These are phyloP conservation scores for Stemphylium vesicarium DNA, from an alignment of 2,329 filamentous ascomycete species.

Conservation along the genomic window DNA sequence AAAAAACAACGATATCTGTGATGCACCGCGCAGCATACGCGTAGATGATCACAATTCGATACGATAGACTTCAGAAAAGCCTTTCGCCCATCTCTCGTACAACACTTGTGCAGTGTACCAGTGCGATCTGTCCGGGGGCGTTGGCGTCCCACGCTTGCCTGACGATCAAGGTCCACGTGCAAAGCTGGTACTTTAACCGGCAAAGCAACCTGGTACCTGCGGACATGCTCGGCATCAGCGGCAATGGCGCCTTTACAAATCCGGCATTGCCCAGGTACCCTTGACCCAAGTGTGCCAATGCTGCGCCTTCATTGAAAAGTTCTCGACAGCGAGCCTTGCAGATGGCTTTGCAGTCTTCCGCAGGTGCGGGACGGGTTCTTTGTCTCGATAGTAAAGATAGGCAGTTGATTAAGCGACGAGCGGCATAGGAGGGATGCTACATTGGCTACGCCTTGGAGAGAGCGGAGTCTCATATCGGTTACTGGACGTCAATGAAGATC, in stretches of 20 bases:
- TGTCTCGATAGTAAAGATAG: not conserved
- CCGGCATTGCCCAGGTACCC: not conserved
- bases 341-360: not conserved
- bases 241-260: slow-evolving; percentile 20
- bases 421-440: slow-evolving; percentile 14
- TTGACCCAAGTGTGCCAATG: slow-evolving; percentile 7
- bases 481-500: slow-evolving; percentile 31
- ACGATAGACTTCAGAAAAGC: not conserved
- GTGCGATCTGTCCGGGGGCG: slow-evolving; percentile 12
- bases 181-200: slow-evolving; percentile 27
- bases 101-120: slow-evolving; percentile 1
- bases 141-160: slow-evolving; percentile 20
- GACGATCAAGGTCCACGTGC: slow-evolving; percentile 31
- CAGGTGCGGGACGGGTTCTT: not conserved
- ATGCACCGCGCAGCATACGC: slow-evolving; percentile 2
- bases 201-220: slow-evolving; percentile 18
- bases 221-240: slow-evolving; percentile 22
- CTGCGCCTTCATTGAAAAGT: not conserved
- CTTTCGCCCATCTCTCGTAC: not conserved
- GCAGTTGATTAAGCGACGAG: slow-evolving; percentile 9
- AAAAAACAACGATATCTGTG: slow-evolving; percentile 4
- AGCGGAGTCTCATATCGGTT: slow-evolving; percentile 27
- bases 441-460: slow-evolving; percentile 15
- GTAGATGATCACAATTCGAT: not conserved
- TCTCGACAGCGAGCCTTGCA: slow-evolving; percentile 1